Base-by-base conservation (phyloP, 2,329 filamentous ascomycete genomes). In the Corinectria fuckeliana region DNA sequence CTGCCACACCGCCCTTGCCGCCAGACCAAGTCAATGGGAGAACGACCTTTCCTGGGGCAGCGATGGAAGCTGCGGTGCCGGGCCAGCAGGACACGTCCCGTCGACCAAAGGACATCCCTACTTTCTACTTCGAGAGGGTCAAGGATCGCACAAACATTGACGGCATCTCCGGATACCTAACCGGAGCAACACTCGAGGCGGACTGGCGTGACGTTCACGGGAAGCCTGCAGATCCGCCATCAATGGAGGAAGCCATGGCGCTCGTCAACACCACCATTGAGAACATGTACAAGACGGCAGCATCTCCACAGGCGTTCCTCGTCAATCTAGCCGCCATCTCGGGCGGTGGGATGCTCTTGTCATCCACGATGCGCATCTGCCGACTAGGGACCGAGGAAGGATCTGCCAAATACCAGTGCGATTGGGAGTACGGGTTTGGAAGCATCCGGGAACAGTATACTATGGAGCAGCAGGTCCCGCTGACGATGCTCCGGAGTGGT, bases 251-350 rank as follows among this genome's bases (percentile, higher is more conserved):
- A 67, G 82, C 82, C 1, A 73, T 76, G 10, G 84, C 82, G 26
- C 76, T 89, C n/a, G 78, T 81, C 49, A 79, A 82, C 57, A 76
- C 80, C 41, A 78, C 83, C n/a, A 76, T 88, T 21, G 80, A 82
- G 53, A 81, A 81, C 52, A 78, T 88, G 60, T 78, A 81, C 60
- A 78, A 77, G 36, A 78, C 81, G 42, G 82, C 85, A 0, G 72
- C 76, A 1, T 82, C 79, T 10, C 80, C 82, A 5, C 81, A 87
- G 67, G 78, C 80, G 0, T 88, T 88, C 63, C 74, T 88, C 11
- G 82, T 87, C 63, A 88, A 87, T 67, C 71, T 88, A 5, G 80
- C 85, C 0, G 84, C 84, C 4, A 76, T 88, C 10, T 81, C 81
- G 0, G 86, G 86, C 8, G 82, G 82, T 3, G 79, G 76, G 48